Percentiles rank a stretch among this genome's conserved stretches.
phyloP scores from a whole-genome alignment of 2,329 filamentous ascomycete species.

The Didymella exigua region DNA sequence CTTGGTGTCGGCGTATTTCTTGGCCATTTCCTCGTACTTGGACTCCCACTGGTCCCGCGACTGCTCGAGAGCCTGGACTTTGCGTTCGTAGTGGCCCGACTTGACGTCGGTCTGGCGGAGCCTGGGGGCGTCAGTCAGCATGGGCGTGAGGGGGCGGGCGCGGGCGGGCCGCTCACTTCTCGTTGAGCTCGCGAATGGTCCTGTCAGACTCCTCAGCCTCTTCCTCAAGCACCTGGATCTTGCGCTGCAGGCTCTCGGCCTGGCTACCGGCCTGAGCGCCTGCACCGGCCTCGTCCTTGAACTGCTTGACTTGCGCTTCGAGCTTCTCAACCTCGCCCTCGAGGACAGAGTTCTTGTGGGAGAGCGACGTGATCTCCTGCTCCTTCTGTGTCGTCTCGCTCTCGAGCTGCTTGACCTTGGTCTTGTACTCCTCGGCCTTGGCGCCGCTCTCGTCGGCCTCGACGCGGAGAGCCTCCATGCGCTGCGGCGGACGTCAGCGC shows the following conservation, averaged over 20 bases:
- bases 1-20: constrained; percentile 83
- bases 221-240: constrained; percentile 94
- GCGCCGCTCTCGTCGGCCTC: constrained; percentile 85
- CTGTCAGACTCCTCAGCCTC: constrained; percentile 97
- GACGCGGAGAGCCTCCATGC: constrained; percentile 92
- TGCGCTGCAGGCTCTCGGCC: constrained; percentile 89
- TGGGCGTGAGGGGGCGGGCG: neutral
- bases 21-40: constrained; percentile 97
- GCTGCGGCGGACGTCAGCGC: constrained; percentile 60
- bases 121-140: constrained; percentile 56
- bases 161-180: constrained; percentile 74
- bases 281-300: constrained; percentile 85
- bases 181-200: constrained; percentile 94
- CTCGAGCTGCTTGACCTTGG: constrained; percentile 86
- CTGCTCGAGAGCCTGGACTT: constrained; percentile 94
- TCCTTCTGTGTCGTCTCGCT: constrained; percentile 96
- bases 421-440: constrained; percentile 86
- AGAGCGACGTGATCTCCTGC: constrained; percentile 95
- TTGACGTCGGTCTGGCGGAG: constrained; percentile 99
- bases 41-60: constrained; percentile 92
- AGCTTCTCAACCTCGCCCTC: constrained; percentile 93
- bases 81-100: constrained; percentile 98
- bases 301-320: constrained; percentile 79
- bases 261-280: constrained; percentile 82
- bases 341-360: constrained; percentile 92